phyloP scores from a whole-genome alignment of 2,329 filamentous ascomycete genomes.

The Botryotinia calthae region DNA sequence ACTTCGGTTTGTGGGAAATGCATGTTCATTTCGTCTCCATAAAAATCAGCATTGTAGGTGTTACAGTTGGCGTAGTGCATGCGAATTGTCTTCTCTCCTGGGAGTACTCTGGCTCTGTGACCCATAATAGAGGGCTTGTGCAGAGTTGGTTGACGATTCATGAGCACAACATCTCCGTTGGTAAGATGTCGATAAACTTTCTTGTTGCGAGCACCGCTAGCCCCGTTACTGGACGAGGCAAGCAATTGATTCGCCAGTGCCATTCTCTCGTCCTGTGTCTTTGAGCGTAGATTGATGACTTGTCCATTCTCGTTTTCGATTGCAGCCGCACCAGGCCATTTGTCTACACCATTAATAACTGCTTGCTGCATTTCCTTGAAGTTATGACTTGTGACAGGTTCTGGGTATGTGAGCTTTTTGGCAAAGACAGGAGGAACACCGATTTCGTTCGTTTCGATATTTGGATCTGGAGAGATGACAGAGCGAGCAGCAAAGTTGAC shows the following conservation, averaged over 20 bases:
- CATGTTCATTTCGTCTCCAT: slow-evolving; percentile 99
- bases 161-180: slow-evolving; percentile 94
- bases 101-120: slow-evolving; percentile 85
- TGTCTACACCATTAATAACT: slow-evolving; percentile 89
- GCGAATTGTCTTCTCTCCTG: slow-evolving; percentile 93
- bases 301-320: slow-evolving; percentile 96
- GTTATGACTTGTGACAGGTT: slow-evolving; percentile 96
- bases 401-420: slow-evolving; percentile 91
- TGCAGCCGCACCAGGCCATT: slow-evolving; percentile 90
- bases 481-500: slow-evolving; percentile 97
- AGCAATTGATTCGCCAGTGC: slow-evolving; percentile 91
- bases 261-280: slow-evolving; percentile 82
- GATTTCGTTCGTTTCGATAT: slow-evolving; percentile 98
- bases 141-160: slow-evolving; percentile 97
- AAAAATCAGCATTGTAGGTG: slow-evolving; percentile 98
- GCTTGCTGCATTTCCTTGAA: slow-evolving; percentile 94
- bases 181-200: slow-evolving; percentile 95
- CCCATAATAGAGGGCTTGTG: slow-evolving; percentile 99
- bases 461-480: slow-evolving; percentile 97
- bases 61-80: slow-evolving; percentile 99
- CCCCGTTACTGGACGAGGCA: slow-evolving; percentile 72
- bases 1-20: slow-evolving; percentile 98
- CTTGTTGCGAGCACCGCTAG: slow-evolving; percentile 79
- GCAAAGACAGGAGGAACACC: slow-evolving; percentile 98
- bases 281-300: slow-evolving; percentile 81